These are phyloP conservation scores for Boechera stricta DNA, from an alignment of 345 rosid species.

Conservation along the genomic window DNA sequence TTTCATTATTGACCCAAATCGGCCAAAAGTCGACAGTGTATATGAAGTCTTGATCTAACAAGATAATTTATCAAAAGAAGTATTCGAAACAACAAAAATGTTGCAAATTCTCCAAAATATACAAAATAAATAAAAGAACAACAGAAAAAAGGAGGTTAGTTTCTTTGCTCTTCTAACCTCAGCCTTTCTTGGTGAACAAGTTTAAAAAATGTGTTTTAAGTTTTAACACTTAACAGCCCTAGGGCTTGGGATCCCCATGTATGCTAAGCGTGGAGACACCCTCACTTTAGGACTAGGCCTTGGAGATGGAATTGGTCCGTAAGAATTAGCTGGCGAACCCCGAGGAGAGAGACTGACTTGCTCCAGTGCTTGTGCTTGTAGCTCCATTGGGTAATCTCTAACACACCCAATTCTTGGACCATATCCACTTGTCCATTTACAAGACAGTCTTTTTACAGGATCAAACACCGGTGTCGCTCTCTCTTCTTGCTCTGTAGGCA, in stretches of 20 bases:
- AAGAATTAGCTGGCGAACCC: conserved; percentile 42
- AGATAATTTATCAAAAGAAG: not conserved
- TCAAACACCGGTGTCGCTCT: conserved; percentile 47
- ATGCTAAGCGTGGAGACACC: conserved; percentile 56
- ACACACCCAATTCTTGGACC: conserved; percentile 82
- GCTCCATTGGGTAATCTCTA: conserved; percentile 69
- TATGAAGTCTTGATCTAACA: not conserved
- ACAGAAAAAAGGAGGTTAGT: conserved; percentile 25
- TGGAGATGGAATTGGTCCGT: conserved; percentile 61
- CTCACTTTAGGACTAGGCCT: conserved; percentile 56
- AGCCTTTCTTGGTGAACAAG: conserved; percentile 18
- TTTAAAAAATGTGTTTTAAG: not conserved
- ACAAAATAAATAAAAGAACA: not conserved
- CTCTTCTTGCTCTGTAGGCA: conserved; percentile 33
- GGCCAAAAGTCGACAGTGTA: too few species aligned
- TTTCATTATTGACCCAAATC: too few species aligned
- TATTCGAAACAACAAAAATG: not conserved
- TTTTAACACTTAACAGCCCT: conserved; percentile 40
- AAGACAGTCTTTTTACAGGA: conserved; percentile 54
- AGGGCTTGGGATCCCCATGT: conserved; percentile 57
- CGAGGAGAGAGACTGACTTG: conserved; percentile 69
- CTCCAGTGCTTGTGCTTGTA: conserved; percentile 65
- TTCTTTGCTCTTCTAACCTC: conserved; percentile 24
- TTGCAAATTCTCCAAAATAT: conserved; percentile 27
- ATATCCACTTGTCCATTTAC: conserved; percentile 75